These are phyloP conservation scores for Rhodamnia argentea DNA, from an alignment of 345 rosid genomes.

Conservation along the genomic window DNA sequence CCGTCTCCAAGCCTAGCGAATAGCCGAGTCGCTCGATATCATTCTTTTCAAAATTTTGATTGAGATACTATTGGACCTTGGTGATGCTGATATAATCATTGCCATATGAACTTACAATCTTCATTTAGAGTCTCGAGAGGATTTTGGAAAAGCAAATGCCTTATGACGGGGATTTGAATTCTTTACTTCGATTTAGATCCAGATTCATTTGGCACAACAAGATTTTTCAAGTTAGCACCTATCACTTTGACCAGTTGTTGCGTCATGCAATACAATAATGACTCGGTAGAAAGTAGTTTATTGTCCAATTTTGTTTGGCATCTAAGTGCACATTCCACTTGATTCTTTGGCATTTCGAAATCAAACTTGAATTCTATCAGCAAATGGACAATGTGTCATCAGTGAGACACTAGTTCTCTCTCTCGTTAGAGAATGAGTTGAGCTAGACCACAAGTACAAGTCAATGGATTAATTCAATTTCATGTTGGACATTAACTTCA, in stretches of 20 bases:
- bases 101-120: neutral
- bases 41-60: neutral
- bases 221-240: neutral
- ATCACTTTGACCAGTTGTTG: neutral
- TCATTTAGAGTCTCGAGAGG: neutral
- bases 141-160: neutral
- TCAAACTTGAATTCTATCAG: neutral
- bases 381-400: neutral
- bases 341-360: neutral
- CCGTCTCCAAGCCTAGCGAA: neutral
- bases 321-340: neutral
- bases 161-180: neutral
- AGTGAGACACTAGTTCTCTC: neutral
- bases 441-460: neutral
- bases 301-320: neutral
- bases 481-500: neutral
- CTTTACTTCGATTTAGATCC: neutral
- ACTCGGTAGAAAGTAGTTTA: neutral
- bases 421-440: neutral
- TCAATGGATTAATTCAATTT: neutral
- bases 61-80: neutral
- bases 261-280: neutral
- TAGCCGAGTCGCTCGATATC: neutral
- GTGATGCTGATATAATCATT: neutral
- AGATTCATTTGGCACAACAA: neutral